Percentiles rank a stretch among this genome's conserved stretches.
phyloP scores from a whole-genome alignment of 2,329 filamentous ascomycete species.

The Cordyceps pruinosa region DNA sequence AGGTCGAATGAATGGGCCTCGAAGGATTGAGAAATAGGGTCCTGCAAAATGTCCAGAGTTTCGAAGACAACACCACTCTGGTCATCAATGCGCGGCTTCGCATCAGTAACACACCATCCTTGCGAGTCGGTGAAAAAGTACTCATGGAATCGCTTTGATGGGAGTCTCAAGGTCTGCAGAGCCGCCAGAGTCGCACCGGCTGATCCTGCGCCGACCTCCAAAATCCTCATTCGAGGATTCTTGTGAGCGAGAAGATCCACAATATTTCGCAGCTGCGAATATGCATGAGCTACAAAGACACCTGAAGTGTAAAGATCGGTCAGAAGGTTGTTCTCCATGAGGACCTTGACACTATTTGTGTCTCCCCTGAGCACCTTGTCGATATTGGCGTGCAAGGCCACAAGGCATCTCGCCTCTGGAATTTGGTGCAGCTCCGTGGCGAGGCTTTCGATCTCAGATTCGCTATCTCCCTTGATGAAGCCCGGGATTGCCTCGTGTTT shows the following conservation, averaged over 20 bases:
- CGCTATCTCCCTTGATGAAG: not conserved
- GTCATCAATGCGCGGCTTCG: not conserved
- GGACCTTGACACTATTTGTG: not conserved
- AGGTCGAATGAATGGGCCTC: slow-evolving; percentile 8
- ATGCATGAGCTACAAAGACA: not conserved
- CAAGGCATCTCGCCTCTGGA: not conserved
- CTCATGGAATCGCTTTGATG: slow-evolving; percentile 24
- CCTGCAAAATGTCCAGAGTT: slow-evolving; percentile 16
- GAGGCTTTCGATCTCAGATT: not conserved
- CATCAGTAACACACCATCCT: slow-evolving; percentile 27
- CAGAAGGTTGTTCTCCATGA: not conserved
- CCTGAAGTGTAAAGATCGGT: not conserved
- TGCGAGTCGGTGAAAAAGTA: slow-evolving; percentile 34
- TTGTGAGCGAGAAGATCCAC: not conserved
- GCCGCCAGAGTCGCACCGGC: slow-evolving; percentile 21
- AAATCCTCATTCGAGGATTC: slow-evolving; percentile 14
- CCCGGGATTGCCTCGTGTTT: not conserved
- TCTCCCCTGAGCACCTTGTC: not conserved
- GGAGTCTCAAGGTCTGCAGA: not conserved
- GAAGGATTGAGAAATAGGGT: slow-evolving; percentile 5
- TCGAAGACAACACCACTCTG: slow-evolving; percentile 13
- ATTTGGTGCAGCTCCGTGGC: not conserved
- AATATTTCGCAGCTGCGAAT: not conserved
- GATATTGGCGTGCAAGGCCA: not conserved
- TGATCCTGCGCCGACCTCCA: slow-evolving; percentile 33